A percentile compares a stretch with the other conserved stretches of the same genome.
These are phyloP conservation scores for Pyricularia grisea DNA, from an alignment of 2,329 filamentous ascomycete species.

Conservation along the genomic window DNA sequence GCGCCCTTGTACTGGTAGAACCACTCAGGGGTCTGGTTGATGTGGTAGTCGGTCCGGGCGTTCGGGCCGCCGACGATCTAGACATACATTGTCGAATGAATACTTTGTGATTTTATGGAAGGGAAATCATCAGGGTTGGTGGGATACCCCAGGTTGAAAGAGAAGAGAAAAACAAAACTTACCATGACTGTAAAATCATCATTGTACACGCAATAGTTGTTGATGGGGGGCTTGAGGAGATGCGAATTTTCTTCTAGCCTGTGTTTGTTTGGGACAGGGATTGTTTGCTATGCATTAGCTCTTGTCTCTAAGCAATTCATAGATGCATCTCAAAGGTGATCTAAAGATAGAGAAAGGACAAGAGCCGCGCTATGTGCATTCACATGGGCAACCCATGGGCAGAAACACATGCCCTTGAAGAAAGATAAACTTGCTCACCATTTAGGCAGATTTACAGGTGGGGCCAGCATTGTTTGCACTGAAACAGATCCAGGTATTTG, in stretches of 20 bases:
- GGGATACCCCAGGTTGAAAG: too few species aligned
- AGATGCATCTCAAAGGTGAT: not conserved
- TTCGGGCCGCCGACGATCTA: slow-evolving; percentile 79
- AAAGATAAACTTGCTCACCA: slow-evolving; percentile 32
- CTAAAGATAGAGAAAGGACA: not conserved
- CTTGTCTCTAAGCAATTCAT: not conserved
- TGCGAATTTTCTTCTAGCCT: slow-evolving; percentile 91
- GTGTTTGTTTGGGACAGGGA: not conserved
- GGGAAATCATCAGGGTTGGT: too few species aligned
- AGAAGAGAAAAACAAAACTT: slow-evolving; percentile 7
- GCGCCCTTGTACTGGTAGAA: slow-evolving; percentile 94
- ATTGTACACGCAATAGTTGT: slow-evolving; percentile 96
- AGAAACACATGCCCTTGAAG: not conserved
- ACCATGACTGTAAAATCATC: slow-evolving; percentile 76
- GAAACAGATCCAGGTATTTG: not conserved
- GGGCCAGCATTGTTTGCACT: slow-evolving; percentile 30
- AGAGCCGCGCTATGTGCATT: not conserved
- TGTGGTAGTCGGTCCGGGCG: slow-evolving; percentile 94
- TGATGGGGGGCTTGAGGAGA: slow-evolving; percentile 85
- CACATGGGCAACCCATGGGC: not conserved
- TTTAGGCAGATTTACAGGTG: slow-evolving; percentile 47
- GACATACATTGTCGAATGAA: too few species aligned
- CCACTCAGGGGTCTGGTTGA: slow-evolving; percentile 93
- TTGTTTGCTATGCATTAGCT: not conserved
- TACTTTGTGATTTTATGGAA: not conserved